Conservation (phyloP, 2,329 filamentous ascomycete genomes). For the Chrysoporthe austroafricana region DNA sequence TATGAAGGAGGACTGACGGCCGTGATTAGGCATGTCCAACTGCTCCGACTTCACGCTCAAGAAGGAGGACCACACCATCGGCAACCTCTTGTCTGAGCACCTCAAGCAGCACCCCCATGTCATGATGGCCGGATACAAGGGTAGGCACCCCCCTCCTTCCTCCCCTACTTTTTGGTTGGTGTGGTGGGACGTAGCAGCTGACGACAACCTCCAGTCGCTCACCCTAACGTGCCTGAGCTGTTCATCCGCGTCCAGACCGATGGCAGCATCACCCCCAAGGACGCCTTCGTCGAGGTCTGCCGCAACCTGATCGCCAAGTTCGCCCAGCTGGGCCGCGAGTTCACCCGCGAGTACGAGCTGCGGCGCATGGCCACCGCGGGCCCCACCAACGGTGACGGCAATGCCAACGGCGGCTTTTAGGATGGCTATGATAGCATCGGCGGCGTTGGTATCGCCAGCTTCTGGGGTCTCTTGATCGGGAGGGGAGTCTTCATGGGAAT, state of each 20-base stretch:
- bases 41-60: constrained; percentile 94
- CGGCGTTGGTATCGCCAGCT: constrained; percentile 13
- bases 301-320: constrained; percentile 82
- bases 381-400: constrained; percentile 46
- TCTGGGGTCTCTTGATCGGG: constrained; percentile 12
- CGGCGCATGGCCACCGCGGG: constrained; percentile 79
- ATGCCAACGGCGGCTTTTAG: constrained; percentile 35
- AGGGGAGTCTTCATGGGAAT: constrained; percentile 3
- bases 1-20: constrained; percentile 16
- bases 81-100: constrained; percentile 84
- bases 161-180: neutral
- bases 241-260: constrained; percentile 88
- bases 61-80: constrained; percentile 96
- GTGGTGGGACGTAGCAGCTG: neutral
- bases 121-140: constrained; percentile 90
- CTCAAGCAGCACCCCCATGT: constrained; percentile 85
- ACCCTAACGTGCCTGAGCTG: constrained; percentile 65
- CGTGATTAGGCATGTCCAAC: constrained; percentile 76
- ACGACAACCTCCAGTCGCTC: constrained; percentile 48
- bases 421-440: constrained; percentile 5
- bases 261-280: constrained; percentile 83
- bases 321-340: constrained; percentile 79
- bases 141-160: constrained; percentile 48
- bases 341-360: constrained; percentile 89
- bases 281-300: constrained; percentile 81